Percentiles rank a stretch among this genome's conserved stretches.
Evolutionary conservation across 1,284 basidiomycete genomes (phyloP).

Genomic region (Trametes pubescens): DNA sequence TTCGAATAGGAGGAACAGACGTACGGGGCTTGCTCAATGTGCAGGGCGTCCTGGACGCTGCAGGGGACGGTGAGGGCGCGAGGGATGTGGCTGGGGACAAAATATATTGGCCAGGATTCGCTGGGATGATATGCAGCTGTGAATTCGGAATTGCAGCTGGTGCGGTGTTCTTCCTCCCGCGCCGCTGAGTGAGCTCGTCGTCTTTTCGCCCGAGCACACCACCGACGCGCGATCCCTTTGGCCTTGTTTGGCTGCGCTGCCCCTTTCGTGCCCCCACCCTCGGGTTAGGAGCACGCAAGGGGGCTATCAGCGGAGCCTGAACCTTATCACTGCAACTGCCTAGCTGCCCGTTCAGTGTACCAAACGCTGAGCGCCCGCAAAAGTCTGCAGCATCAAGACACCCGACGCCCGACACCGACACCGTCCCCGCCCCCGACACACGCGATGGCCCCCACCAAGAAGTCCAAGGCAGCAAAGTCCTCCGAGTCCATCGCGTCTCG

Average conservation of each 20-base stretch:
- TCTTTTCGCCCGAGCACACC: slow-evolving; percentile 24
- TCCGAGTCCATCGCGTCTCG: slow-evolving; percentile 96
- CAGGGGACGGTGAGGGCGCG: slow-evolving; percentile 19
- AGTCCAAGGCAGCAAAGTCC: slow-evolving; percentile 91
- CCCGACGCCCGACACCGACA: slow-evolving; percentile 22
- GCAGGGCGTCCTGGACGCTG: slow-evolving; percentile 17
- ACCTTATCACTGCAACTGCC: slow-evolving; percentile 36
- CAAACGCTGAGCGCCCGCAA: slow-evolving; percentile 16
- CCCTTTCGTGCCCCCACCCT: slow-evolving; percentile 15
- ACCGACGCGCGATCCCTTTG: slow-evolving; percentile 35
- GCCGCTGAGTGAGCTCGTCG: slow-evolving; percentile 18
- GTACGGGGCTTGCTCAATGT: slow-evolving; percentile 12
- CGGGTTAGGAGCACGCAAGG: slow-evolving; percentile 32
- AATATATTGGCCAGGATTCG: slow-evolving; percentile 28
- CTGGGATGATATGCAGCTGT: slow-evolving; percentile 21
- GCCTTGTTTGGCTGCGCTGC: slow-evolving; percentile 28
- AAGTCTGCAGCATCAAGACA: slow-evolving; percentile 36
- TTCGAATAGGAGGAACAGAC: slow-evolving; percentile 13
- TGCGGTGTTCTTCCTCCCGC: background rate
- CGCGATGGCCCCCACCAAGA: slow-evolving; percentile 92
- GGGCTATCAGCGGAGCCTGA: slow-evolving; percentile 23
- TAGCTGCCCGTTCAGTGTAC: slow-evolving; percentile 22
- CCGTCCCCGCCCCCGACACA: slow-evolving; percentile 24
- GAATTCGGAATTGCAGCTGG: slow-evolving; percentile 30
- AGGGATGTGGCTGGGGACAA: slow-evolving; percentile 19